phyloP scores from a whole-genome alignment of 805 yeast genomes.

The Schwanniomyces polymorphus region DNA sequence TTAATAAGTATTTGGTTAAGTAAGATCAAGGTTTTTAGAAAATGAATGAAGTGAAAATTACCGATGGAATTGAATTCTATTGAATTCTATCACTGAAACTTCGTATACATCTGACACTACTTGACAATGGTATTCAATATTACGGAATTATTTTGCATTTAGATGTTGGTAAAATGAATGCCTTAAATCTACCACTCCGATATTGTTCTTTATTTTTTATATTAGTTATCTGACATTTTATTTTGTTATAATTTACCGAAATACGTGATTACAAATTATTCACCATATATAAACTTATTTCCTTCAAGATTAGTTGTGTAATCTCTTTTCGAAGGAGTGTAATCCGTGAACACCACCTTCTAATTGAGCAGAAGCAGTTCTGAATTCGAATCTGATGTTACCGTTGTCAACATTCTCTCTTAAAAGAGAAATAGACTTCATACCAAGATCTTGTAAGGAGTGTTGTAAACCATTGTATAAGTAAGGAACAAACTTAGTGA shows the following conservation, averaged over 20 bases:
- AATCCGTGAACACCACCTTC: slow-evolving; percentile 98
- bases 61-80: too few species aligned
- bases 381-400: slow-evolving; percentile 86
- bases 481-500: slow-evolving; percentile 92
- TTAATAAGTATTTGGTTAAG: too few species aligned
- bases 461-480: slow-evolving; percentile 95
- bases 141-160: too few species aligned
- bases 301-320: slow-evolving; percentile 65
- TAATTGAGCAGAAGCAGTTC: slow-evolving; percentile 98
- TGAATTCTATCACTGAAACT: too few species aligned
- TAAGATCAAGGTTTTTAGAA: too few species aligned
- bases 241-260: neutral
- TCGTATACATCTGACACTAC: too few species aligned
- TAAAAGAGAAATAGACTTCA: slow-evolving; percentile 60
- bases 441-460: slow-evolving; percentile 98
- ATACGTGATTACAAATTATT: neutral
- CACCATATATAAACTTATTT: neutral
- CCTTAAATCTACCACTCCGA: too few species aligned
- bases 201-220: too few species aligned
- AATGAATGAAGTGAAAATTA: too few species aligned
- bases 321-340: slow-evolving; percentile 95
- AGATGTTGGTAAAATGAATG: too few species aligned
- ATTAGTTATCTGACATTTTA: too few species aligned
- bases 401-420: slow-evolving; percentile 65
- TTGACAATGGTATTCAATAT: too few species aligned